phyloP scores from a whole-genome alignment of 2,329 filamentous ascomycete species.

The Endocalyx cinctus region DNA sequence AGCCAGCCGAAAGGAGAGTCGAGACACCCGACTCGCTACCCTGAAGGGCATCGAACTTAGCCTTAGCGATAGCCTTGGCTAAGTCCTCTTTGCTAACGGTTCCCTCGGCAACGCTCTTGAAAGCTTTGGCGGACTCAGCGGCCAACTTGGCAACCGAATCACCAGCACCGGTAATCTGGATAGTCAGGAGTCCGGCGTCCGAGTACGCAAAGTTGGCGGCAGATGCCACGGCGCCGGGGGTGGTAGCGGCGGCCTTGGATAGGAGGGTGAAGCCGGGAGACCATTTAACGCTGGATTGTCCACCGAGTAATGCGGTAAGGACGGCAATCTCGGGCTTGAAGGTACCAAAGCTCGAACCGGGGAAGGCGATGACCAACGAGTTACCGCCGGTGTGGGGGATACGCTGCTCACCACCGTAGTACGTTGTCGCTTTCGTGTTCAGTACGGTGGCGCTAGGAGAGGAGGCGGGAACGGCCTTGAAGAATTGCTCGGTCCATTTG shows the following conservation, averaged over 20 bases:
- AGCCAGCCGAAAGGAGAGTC: constrained; percentile 78
- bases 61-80: constrained; percentile 84
- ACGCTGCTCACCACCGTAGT: constrained; percentile 93
- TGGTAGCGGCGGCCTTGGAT: constrained; percentile 67
- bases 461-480: constrained; percentile 62
- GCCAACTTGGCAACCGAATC: constrained; percentile 69
- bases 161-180: constrained; percentile 74
- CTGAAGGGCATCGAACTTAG: constrained; percentile 89
- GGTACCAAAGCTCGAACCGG: constrained; percentile 73
- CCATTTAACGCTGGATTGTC: constrained; percentile 92
- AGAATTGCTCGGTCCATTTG: constrained; percentile 94
- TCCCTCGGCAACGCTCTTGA: constrained; percentile 77
- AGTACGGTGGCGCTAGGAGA: constrained; percentile 48
- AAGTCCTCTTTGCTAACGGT: constrained; percentile 78
- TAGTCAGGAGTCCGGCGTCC: constrained; percentile 83
- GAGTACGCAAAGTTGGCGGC: constrained; percentile 84
- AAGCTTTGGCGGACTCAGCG: constrained; percentile 69
- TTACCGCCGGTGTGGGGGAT: constrained; percentile 73
- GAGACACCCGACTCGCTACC: constrained; percentile 71
- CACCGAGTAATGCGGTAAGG: constrained; percentile 83
- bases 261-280: constrained; percentile 87
- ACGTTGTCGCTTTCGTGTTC: constrained; percentile 67
- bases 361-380: constrained; percentile 86
- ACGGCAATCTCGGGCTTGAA: constrained; percentile 90
- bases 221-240: constrained; percentile 62